Conservation (phyloP, 495 filamentous ascomycete species). For the Saxophila tyrrhenica region DNA sequence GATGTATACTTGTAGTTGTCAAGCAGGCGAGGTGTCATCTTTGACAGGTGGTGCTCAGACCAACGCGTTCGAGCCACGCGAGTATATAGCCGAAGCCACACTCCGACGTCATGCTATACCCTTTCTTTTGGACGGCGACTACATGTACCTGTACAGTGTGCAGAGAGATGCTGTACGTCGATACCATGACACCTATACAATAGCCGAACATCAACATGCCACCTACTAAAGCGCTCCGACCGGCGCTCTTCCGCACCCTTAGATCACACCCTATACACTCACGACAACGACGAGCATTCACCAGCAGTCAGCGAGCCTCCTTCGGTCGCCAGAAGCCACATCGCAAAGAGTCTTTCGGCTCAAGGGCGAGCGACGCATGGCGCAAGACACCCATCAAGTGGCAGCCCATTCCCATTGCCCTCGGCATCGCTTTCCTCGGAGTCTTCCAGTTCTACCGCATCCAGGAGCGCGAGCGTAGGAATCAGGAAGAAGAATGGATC, state of each 20-base stretch:
- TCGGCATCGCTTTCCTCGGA: conserved; percentile 82
- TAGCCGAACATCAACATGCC: background rate
- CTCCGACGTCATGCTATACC: background rate
- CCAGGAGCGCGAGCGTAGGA: conserved; percentile 46
- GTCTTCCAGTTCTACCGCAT: conserved; percentile 64
- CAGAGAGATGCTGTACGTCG: background rate
- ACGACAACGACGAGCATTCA: background rate
- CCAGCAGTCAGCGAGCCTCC: background rate
- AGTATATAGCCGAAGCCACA: too few relatives aligned
- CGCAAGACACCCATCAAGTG: conserved; percentile 73
- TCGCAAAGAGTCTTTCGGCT: conserved; percentile 49
- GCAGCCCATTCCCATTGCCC: conserved; percentile 87
- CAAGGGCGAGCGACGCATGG: conserved; percentile 50
- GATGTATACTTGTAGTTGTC: too few relatives aligned
- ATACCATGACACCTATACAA: background rate
- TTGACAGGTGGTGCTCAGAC: background rate
- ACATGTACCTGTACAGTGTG: too few relatives aligned
- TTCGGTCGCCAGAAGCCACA: conserved; percentile 17
- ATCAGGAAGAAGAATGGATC: conserved; percentile 38
- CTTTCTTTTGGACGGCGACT: too few relatives aligned
- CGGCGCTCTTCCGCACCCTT: background rate
- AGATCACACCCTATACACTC: background rate
- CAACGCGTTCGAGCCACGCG: too few relatives aligned
- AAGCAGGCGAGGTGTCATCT: background rate
- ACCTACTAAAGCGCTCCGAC: background rate